Percentiles rank a stretch among this genome's conserved stretches.
phyloP scores from a whole-genome alignment of 148 eudicot genomes.

The Suaeda aralocaspica region DNA sequence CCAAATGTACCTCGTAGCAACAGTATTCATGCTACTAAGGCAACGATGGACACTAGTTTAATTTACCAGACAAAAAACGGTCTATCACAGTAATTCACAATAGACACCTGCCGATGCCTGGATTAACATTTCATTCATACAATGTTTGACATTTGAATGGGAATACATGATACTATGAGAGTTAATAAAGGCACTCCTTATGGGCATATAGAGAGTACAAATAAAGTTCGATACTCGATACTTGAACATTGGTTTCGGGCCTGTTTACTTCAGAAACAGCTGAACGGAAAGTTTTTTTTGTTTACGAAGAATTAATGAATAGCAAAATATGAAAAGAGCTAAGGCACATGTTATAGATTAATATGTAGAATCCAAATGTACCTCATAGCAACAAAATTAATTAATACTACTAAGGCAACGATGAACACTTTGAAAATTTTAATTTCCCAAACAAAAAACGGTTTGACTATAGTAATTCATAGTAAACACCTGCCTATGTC shows the following conservation, averaged over 20 bases:
- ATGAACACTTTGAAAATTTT: conserved; percentile 11
- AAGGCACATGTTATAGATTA: too few species aligned
- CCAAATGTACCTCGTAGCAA: conserved; percentile 21
- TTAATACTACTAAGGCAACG: conserved; percentile 9
- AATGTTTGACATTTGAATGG: too few species aligned
- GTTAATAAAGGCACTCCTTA: too few species aligned
- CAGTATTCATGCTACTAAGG: not conserved
- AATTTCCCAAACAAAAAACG: conserved; percentile 22
- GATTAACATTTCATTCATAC: too few species aligned
- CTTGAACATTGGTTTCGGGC: too few species aligned
- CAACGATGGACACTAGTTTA: conserved; percentile 14
- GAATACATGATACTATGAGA: too few species aligned
- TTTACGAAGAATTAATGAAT: too few species aligned
- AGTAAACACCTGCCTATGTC: conserved; percentile 10
- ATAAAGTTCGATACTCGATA: too few species aligned
- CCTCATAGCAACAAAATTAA: conserved; percentile 2
- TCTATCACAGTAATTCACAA: conserved; percentile 13
- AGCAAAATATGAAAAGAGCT: too few species aligned
- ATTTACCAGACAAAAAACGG: conserved; percentile 26
- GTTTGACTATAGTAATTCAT: conserved; percentile 15
- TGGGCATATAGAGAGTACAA: too few species aligned
- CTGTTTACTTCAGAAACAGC: too few species aligned
- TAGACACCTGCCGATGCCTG: conserved; percentile 12
- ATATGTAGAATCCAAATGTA: conserved; percentile 23
- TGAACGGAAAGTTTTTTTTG: too few species aligned